phyloP scores from a whole-genome alignment of 305 asterid species.

The Solanum hybrid region DNA sequence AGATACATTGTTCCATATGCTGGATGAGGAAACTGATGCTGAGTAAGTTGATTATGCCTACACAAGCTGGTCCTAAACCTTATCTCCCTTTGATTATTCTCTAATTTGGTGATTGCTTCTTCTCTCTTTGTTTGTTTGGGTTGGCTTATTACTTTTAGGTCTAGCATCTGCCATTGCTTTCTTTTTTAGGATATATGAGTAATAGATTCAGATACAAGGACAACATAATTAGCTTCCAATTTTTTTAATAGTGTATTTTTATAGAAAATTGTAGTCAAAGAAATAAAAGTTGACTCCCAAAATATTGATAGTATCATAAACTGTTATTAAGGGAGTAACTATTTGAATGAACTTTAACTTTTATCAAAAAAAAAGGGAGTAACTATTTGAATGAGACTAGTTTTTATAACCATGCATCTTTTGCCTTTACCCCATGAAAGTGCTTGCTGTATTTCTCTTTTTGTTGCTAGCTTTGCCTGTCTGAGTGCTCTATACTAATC shows the following conservation, averaged over 20 bases:
- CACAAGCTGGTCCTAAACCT: neutral
- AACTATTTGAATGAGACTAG: neutral
- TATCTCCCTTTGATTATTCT: neutral
- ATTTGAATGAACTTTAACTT: neutral
- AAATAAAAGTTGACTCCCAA: neutral
- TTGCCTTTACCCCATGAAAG: neutral
- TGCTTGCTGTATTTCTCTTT: neutral
- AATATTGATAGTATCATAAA: neutral
- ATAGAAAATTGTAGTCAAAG: neutral
- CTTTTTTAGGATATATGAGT: neutral
- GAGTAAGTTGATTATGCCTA: slow-evolving; percentile 52
- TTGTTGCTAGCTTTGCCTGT: neutral
- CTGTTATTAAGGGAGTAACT: neutral
- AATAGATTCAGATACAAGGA: neutral
- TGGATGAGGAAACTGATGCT: slow-evolving; percentile 95
- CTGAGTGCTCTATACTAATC: neutral
- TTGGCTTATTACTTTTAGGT: neutral
- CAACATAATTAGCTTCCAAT: neutral
- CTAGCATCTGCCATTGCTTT: neutral
- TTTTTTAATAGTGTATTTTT: neutral
- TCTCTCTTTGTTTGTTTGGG: neutral
- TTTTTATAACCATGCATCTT: neutral
- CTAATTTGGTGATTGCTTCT: neutral
- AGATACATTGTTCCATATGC: slow-evolving; percentile 88
- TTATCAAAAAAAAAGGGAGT: too few relatives aligned